Conservation (phyloP, 768 basidiomycete species). For the Lactarius quietus region DNA sequence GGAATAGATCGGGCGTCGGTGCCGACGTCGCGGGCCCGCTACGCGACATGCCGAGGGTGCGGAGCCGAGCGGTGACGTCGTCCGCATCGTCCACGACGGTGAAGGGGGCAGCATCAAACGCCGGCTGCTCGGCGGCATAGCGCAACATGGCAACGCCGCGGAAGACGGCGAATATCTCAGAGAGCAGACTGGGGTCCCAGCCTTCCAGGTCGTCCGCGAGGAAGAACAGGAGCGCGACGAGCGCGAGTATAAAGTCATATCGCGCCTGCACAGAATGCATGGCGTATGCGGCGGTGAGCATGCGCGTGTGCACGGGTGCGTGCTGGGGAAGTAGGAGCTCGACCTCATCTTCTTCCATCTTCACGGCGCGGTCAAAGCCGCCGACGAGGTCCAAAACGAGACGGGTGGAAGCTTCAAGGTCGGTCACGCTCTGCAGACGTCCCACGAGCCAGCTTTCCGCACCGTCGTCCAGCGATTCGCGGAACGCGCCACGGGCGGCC, state of each 20-base stretch:
- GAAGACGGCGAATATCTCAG: constrained; percentile 76
- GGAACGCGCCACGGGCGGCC: constrained; percentile 49
- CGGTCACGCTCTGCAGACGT: constrained; percentile 52
- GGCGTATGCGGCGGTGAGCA: constrained; percentile 60
- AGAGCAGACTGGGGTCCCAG: constrained; percentile 63
- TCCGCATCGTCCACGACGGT: constrained; percentile 39
- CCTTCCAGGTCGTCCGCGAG: constrained; percentile 56
- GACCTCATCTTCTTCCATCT: constrained; percentile 71
- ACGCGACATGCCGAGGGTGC: constrained; percentile 67
- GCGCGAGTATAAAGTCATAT: constrained; percentile 67
- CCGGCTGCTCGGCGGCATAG: constrained; percentile 55
- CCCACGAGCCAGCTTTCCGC: constrained; percentile 58
- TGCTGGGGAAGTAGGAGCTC: constrained; percentile 50
- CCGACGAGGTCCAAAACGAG: constrained; percentile 66
- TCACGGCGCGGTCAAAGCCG: constrained; percentile 64
- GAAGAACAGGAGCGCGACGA: constrained; percentile 69
- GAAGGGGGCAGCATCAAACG: constrained; percentile 37
- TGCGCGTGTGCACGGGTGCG: constrained; percentile 58
- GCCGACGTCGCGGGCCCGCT: constrained; percentile 9
- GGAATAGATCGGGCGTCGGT: constrained; percentile 54
- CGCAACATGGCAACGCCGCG: constrained; percentile 74
- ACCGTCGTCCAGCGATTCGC: constrained; percentile 56
- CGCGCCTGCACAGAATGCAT: constrained; percentile 62
- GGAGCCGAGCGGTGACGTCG: constrained; percentile 59
- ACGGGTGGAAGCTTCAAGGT: constrained; percentile 54